Base-by-base conservation (phyloP, 768 basidiomycete genomes). In the Boletus reticuloceps region DNA sequence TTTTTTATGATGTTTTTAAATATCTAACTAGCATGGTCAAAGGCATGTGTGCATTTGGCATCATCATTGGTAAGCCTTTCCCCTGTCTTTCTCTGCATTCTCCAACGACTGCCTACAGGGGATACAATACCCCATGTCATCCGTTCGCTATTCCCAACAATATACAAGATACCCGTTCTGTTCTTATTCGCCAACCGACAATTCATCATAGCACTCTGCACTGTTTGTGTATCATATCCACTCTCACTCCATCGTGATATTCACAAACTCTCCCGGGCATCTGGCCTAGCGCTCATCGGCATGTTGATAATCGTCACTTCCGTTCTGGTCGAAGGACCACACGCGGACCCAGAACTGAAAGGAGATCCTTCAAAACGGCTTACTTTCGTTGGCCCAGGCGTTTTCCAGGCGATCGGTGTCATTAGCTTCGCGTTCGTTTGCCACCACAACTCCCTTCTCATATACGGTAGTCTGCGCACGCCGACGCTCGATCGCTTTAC, bases 11-110 rank as follows among this genome's bases (percentile, higher is more conserved):
- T 10, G 19, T 5, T 10, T 41, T 38, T 17, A 22, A 17, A 44
- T 47, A 42, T 51, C 53, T 63, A n/a, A 61, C 42, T 40, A 34
- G 4, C n/a, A 22, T 56, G 29, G 12, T 31, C 14, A 38, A 54
- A 91, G 91, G 96, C 41, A 98, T 98, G 94, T 96, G 94, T 61
- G 96, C 96, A 0, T 98, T 98, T 69, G 92, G 94, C 29, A 96
- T 98, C 64, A 98, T 98, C 62, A 93, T 97, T 51, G 87, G 78
- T 80, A 45, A 38, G 65, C 51, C 49, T 54, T 50, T 48, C 34
- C 13, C 12, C 31, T 14, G 3, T 40, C 19, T 22, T 52, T 39
- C 27, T 22, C 42, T 43, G 38, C 37, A 16, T 17, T 6, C 5
- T 34, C 36, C 25, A 27, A 47, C 46, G 16, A 42, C 51, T 40